A percentile compares a stretch with the other conserved stretches of the same genome.
phyloP scores from a whole-genome alignment of 225 moss, liverwort and hornwort genomes.

The Straminergon stramineum region DNA sequence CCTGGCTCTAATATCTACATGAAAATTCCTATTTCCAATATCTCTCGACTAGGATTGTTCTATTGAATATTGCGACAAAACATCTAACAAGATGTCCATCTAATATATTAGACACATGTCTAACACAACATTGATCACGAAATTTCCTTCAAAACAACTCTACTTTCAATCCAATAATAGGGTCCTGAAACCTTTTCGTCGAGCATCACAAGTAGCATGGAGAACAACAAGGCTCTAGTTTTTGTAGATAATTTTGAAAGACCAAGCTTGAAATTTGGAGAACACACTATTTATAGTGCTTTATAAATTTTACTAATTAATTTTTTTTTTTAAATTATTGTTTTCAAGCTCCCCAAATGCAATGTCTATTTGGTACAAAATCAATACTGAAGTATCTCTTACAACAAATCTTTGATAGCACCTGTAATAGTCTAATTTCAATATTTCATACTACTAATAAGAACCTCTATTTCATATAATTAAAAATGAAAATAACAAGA shows the following conservation, averaged over 20 bases:
- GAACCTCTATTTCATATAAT: background rate
- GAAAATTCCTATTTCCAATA: no score
- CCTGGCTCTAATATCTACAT: accelerated
- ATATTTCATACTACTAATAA: background rate
- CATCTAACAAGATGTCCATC: no score
- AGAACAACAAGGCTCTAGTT: accelerated
- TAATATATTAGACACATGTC: no score
- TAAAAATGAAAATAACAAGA: background rate
- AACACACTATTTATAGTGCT: background rate
- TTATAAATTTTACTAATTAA: background rate
- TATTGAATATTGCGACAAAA: no score
- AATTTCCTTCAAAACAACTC: no score
- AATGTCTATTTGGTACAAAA: background rate
- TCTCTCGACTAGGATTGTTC: no score
- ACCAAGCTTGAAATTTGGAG: background rate
- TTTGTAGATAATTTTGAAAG: background rate
- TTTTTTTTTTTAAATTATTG: background rate
- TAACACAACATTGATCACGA: accelerated
- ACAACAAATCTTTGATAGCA: background rate
- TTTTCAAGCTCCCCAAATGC: background rate
- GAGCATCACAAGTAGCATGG: accelerated
- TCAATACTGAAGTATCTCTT: background rate
- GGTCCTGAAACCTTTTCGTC: accelerated
- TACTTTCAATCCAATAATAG: background rate
- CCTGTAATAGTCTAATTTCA: background rate